These are phyloP conservation scores for Termitomyces sp. DNA, from an alignment of 1,284 basidiomycete genomes.

Conservation along the genomic window DNA sequence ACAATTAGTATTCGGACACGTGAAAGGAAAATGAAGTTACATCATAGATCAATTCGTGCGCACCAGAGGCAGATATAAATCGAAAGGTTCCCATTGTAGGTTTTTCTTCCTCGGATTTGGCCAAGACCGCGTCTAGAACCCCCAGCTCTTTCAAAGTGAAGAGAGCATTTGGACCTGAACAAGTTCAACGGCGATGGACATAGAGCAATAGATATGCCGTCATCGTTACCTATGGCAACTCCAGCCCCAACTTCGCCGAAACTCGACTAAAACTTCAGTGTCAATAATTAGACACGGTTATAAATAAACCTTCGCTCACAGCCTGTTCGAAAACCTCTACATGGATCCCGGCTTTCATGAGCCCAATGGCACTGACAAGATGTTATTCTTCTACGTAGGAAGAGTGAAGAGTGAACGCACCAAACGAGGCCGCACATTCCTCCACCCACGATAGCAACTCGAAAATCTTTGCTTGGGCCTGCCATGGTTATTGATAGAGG, in stretches of 20 bases:
- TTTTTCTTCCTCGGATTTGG: constrained; percentile 31
- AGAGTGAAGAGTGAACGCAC: constrained; percentile 15
- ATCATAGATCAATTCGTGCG: constrained; percentile 42
- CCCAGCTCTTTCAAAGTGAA: constrained; percentile 41
- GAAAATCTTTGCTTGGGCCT: constrained; percentile 32
- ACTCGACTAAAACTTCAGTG: constrained; percentile 14
- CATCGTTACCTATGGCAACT: constrained; percentile 41
- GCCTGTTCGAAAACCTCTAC: constrained; percentile 51
- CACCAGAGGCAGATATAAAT: constrained; percentile 38
- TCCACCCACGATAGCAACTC: constrained; percentile 48
- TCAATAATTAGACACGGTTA: not conserved
- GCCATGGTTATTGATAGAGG: constrained; percentile 23
- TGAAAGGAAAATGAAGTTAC: constrained; percentile 22
- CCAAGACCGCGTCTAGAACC: constrained; percentile 36
- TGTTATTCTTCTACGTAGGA: not conserved
- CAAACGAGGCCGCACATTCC: constrained; percentile 48
- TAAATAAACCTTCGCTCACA: constrained; percentile 18
- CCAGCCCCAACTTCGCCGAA: constrained; percentile 54
- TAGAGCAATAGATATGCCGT: not conserved
- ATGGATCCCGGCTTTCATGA: constrained; percentile 39
- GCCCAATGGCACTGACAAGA: constrained; percentile 32
- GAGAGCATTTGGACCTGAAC: constrained; percentile 45
- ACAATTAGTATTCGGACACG: not conserved
- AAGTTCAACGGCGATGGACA: not conserved
- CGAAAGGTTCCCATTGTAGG: constrained; percentile 32